Base-by-base conservation (phyloP, 2,329 filamentous ascomycete genomes). In the Colletotrichum paranaense region DNA sequence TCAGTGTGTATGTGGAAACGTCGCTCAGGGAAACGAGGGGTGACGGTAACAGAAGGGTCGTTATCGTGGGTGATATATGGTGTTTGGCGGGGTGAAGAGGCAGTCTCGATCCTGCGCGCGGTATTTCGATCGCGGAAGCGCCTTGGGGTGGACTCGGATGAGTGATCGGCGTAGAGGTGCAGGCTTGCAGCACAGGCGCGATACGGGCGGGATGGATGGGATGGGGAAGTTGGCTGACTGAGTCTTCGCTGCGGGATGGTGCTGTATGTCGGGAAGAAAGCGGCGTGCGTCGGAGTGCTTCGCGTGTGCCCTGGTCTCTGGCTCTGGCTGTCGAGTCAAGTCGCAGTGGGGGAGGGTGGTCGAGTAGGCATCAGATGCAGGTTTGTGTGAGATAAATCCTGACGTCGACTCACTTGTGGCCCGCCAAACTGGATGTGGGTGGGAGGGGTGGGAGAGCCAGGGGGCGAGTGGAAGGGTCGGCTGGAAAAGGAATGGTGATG, bases 331-430 rank as follows among this genome's bases (percentile, higher is more conserved):
- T 24, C n/a, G 14, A 26, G 46, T 64, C 30, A 24, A 53, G 28
- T 72, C 38, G 24, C 32, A 58, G 26, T 46, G 59, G 26, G 38
- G 55, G 46, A 38, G 38, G 49, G 28, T n/a, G 60, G 67, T 35
- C n/a, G 46, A 63, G 28, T 63, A 42, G 38, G 38, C 62, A 38
- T 73, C 66, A 59, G 66, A 56, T 56, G 56, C 60, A 49, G 38
- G 70, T 60, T 56, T 73, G 59, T 35, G 55, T 49, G 49, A 69
- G 35, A 49, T 30, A 22, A 70, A 70, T 52, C 60, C 71, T 73
- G 71, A 70, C 60, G 71, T 73, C 67, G 67, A 65, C 56, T 62
- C 56, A 42, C 67, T 38, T 70, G 70, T 49, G 59, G 69, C 69
- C 59, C 65, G 65, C 65, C 69, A 65, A 49, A 65, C 46, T 64